These are phyloP conservation scores for Phialophora tarda DNA, from an alignment of 2,329 filamentous ascomycete genomes.

Conservation along the genomic window DNA sequence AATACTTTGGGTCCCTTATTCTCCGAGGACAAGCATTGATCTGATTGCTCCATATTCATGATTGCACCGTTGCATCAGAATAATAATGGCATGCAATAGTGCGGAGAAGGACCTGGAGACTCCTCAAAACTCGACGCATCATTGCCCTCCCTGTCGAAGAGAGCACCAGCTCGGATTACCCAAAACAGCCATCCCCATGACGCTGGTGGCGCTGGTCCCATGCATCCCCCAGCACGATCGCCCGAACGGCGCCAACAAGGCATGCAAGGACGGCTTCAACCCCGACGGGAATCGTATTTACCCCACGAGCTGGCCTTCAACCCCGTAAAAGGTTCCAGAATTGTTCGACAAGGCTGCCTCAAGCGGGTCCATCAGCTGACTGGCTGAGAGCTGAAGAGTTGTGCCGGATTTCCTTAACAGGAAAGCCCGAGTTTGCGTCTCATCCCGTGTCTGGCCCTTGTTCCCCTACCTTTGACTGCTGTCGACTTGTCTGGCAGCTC, in stretches of 20 bases:
- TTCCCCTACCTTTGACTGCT: background rate
- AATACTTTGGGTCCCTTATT: background rate
- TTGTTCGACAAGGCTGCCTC: background rate
- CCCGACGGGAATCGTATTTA: background rate
- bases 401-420: slow-evolving; percentile 2
- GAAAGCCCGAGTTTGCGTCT: background rate
- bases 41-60: background rate
- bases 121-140: slow-evolving; percentile 1
- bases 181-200: background rate
- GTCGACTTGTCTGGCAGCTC: too few species aligned
- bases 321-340: background rate
- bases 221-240: background rate
- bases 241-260: background rate
- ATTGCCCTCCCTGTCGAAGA: background rate
- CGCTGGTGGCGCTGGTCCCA: slow-evolving; percentile 1
- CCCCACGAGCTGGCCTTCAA: background rate
- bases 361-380: background rate
- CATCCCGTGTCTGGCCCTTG: background rate
- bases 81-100: slow-evolving; percentile 4
- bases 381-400: background rate
- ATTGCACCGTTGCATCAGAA: slow-evolving; percentile 6
- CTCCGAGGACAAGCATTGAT: background rate
- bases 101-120: slow-evolving; percentile 10
- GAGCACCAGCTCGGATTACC: slow-evolving; percentile 5
- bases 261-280: background rate